These are phyloP conservation scores for Betula pendula DNA, from an alignment of 306 rosid genomes.

Conservation along the genomic window DNA sequence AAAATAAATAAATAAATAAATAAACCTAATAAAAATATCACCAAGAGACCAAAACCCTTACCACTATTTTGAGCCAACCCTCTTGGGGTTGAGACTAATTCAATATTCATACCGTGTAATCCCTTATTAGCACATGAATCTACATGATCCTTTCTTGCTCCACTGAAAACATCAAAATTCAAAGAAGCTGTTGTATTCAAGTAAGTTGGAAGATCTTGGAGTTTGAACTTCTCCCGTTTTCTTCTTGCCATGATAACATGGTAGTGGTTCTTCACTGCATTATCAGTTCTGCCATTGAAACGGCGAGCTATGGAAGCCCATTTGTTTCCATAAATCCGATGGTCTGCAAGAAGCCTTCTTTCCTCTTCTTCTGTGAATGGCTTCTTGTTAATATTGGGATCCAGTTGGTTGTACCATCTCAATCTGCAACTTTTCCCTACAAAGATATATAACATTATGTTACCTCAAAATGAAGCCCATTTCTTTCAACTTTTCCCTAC, in stretches of 20 bases:
- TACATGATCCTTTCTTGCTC: not conserved
- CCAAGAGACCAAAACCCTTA: too few species aligned
- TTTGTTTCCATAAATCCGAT: slow-evolving; percentile 58
- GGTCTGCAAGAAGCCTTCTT: slow-evolving; percentile 47
- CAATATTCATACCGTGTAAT: slow-evolving; percentile 13
- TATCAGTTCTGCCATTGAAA: slow-evolving; percentile 63
- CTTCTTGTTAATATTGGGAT: slow-evolving; percentile 54
- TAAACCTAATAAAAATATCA: too few species aligned
- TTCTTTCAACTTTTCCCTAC: too few species aligned
- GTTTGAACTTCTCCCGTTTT: slow-evolving; percentile 40
- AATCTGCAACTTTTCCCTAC: slow-evolving; percentile 69
- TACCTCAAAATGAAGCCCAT: not conserved
- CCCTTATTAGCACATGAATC: slow-evolving; percentile 18
- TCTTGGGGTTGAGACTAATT: too few species aligned
- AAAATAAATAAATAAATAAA: too few species aligned
- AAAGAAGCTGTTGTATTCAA: slow-evolving; percentile 6
- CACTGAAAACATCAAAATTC: not conserved
- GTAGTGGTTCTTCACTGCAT: slow-evolving; percentile 64
- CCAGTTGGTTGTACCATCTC: slow-evolving; percentile 75
- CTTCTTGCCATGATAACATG: slow-evolving; percentile 63
- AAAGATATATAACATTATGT: too few species aligned
- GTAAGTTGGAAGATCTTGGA: not conserved
- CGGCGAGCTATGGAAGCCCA: slow-evolving; percentile 60
- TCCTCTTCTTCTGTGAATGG: slow-evolving; percentile 60
- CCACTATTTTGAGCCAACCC: too few species aligned